Percentiles rank a stretch among this genome's conserved stretches.
phyloP scores from a whole-genome alignment of 495 filamentous ascomycete species.

The Penicillium nucicola region DNA sequence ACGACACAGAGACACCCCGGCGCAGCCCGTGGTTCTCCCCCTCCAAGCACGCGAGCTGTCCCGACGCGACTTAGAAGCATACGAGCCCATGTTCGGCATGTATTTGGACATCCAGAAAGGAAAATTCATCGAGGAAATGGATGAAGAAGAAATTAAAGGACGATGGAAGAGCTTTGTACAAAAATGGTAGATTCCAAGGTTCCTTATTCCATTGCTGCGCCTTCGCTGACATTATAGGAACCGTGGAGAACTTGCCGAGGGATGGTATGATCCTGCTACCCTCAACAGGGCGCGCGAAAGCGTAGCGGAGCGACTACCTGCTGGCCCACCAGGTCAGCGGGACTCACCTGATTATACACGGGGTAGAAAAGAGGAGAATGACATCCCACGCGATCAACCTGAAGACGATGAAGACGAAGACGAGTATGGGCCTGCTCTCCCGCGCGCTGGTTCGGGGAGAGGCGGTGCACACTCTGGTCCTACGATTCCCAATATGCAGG shows the following conservation, averaged over 20 bases:
- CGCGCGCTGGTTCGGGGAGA: constrained; percentile 29
- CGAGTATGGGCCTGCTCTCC: constrained; percentile 72
- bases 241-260: constrained; percentile 82
- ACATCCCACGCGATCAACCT: constrained; percentile 7
- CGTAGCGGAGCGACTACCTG: constrained; percentile 7
- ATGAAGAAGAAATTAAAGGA: constrained; percentile 68
- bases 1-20: constrained; percentile 6
- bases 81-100: constrained; percentile 71
- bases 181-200: constrained; percentile 67
- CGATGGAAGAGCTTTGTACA: constrained; percentile 90
- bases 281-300: constrained; percentile 48
- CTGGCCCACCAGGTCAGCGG: constrained; percentile 1
- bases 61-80: constrained; percentile 59
- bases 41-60: constrained; percentile 61
- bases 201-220: neutral
- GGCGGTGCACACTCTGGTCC: constrained; percentile 53
- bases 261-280: constrained; percentile 83
- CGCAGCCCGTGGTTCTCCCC: constrained; percentile 52
- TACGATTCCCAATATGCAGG: constrained; percentile 69
- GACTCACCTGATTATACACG: constrained; percentile 28
- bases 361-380: constrained; percentile 7
- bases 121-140: constrained; percentile 58
- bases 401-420: constrained; percentile 51
- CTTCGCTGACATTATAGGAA: constrained; percentile 58
- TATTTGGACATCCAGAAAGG: constrained; percentile 92